Percentiles rank a stretch among this genome's conserved stretches.
Conservation (phyloP, 805 yeast species). For the Ogataea kodamae region DNA sequence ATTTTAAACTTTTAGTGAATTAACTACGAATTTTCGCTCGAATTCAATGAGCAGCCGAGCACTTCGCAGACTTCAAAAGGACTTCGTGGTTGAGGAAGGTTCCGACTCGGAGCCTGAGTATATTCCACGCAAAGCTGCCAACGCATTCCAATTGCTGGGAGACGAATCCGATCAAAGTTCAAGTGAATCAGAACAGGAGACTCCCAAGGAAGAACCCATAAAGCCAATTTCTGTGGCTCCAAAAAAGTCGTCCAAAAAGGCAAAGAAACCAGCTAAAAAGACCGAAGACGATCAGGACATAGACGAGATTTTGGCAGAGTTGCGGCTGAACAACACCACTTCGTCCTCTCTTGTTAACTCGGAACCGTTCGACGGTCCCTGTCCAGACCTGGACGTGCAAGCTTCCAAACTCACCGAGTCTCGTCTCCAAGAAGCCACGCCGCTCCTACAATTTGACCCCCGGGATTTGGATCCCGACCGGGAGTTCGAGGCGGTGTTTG, state of each 20-base stretch:
- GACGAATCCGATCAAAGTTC: conserved; percentile 29
- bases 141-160: conserved; percentile 45
- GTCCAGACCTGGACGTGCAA: conserved; percentile 12
- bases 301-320: conserved; percentile 50
- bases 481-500: conserved; percentile 68
- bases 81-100: conserved; percentile 12
- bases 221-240: not conserved
- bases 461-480: conserved; percentile 70
- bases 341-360: conserved; percentile 24
- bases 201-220: not conserved
- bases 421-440: conserved; percentile 38
- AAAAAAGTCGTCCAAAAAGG: not conserved
- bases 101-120: conserved; percentile 7
- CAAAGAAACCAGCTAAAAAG: conserved; percentile 14
- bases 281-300: conserved; percentile 36
- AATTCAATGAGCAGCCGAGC: conserved; percentile 50
- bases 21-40: too few relatives aligned
- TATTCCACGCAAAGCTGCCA: conserved; percentile 23
- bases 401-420: conserved; percentile 43
- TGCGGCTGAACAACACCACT: conserved; percentile 12
- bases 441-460: conserved; percentile 42
- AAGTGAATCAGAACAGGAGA: conserved; percentile 3
- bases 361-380: conserved; percentile 14
- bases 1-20: too few relatives aligned
- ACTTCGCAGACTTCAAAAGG: conserved; percentile 26